Percentiles rank a stretch among this genome's conserved stretches.
Evolutionary conservation across 495 filamentous ascomycete genomes (phyloP).

Genomic region (Trichoderma erinaceum): DNA sequence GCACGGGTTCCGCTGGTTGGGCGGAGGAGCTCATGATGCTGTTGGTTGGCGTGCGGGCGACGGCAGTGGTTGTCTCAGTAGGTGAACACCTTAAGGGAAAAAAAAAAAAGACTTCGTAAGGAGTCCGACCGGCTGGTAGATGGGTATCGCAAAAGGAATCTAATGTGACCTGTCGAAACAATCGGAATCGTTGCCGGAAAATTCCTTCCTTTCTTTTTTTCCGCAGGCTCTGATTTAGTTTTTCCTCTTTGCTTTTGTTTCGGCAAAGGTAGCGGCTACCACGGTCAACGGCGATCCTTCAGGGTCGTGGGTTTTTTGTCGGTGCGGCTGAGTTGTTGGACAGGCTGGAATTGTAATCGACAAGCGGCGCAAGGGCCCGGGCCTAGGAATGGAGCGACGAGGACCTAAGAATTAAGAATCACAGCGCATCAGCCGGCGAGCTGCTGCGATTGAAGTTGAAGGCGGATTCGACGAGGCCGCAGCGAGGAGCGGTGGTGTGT

Average conservation of each 20-base stretch:
- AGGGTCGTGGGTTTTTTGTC: neutral
- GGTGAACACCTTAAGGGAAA: neutral
- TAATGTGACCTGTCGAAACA: neutral
- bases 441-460: neutral
- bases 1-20: constrained; percentile 28
- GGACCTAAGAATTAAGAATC: neutral
- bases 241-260: neutral
- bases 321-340: neutral
- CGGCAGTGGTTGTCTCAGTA: constrained; percentile 15
- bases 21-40: constrained; percentile 40
- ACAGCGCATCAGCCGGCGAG: neutral
- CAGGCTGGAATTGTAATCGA: neutral
- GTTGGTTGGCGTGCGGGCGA: neutral
- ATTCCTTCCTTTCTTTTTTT: neutral
- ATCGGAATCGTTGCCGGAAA: neutral
- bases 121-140: constrained; percentile 2
- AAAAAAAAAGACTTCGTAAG: neutral
- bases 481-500: neutral
- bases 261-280: neutral
- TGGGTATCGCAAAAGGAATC: neutral
- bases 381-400: neutral
- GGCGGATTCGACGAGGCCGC: neutral
- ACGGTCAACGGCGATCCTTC: neutral
- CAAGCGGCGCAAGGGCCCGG: neutral
- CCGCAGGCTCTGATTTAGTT: neutral